Evolutionary conservation across 441 rosid genomes (phyloP).

Genomic region (Omphalea diandra): DNA sequence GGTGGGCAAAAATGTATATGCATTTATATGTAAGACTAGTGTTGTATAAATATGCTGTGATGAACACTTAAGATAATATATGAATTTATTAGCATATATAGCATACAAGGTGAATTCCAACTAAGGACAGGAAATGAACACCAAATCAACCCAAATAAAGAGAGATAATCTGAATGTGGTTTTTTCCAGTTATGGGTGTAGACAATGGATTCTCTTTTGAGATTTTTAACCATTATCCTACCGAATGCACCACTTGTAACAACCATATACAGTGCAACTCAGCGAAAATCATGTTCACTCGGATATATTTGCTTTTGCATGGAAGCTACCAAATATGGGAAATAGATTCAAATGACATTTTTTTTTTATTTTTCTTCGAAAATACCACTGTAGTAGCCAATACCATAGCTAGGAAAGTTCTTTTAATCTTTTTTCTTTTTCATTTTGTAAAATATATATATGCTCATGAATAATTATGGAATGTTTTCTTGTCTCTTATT

Average conservation of each 20-base stretch:
- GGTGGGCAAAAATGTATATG: neutral
- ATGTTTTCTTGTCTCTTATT: too few relatives aligned
- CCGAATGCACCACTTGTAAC: slow-evolving; percentile 6
- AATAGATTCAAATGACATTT: neutral
- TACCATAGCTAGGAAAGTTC: neutral
- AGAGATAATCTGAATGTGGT: slow-evolving; percentile 12
- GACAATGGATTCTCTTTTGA: slow-evolving; percentile 16
- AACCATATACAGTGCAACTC: neutral
- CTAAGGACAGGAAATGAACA: slow-evolving; percentile 18
- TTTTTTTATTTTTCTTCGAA: neutral
- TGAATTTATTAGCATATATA: slow-evolving; percentile 15
- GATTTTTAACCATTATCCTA: neutral
- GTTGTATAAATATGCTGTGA: neutral
- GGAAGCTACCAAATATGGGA: slow-evolving; percentile 17
- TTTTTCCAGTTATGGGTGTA: slow-evolving; percentile 5
- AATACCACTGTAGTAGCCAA: neutral
- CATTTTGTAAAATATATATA: too few relatives aligned
- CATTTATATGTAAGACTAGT: neutral
- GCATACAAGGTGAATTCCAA: slow-evolving; percentile 10
- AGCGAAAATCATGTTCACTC: neutral
- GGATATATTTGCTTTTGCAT: slow-evolving; percentile 11
- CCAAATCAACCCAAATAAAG: slow-evolving; percentile 21
- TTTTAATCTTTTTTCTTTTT: too few relatives aligned
- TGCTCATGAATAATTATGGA: too few relatives aligned
- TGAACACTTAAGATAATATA: neutral